Evolutionary conservation across 1,284 basidiomycete genomes (phyloP), one percentile per base, ranked within the genome.

Genomic region (Moniliella sp.): DNA sequence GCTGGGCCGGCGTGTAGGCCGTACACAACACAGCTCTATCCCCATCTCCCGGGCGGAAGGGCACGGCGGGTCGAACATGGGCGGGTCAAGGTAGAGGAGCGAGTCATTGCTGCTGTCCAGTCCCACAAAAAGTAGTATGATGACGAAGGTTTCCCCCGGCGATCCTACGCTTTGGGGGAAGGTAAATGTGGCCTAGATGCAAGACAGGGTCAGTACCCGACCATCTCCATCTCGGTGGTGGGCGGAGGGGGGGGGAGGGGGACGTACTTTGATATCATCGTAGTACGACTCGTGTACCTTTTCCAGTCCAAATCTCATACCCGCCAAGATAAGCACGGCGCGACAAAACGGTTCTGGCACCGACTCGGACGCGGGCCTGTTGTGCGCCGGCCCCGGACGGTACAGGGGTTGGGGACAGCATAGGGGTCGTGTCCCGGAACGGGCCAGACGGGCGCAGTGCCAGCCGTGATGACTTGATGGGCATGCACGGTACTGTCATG

Each of bases 51-150:
- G 16, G 18, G 10, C 75, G 71, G 4, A 86, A 67, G 0, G 78
- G 74, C 7, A 97, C 66, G 0, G 81, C 69, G 0, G 80, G 72
- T 4, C 84, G 72, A 0, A 82, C 71, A 50, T 88, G 75, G 57
- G 88, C 0, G 88, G 88, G 61, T 97, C 88, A 30, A 94, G 76
- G 57, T 94, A 97, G 62, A 93, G 88, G 16, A 57, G 44, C 7
- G 21, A 23, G n/a, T n/a, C n/a, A n/a, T n/a, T n/a, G 8, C 8
- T 7, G 18, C 74, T 76, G n/a, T n/a, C n/a, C 0, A 75, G 71
- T 9, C 83, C 88, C 31, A 94, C 78, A 60, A n/a, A n/a, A 97
- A 97, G 64, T 94, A 97, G 61, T 93, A 94, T 0, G 83, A 93
- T 0, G 82, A 88, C 14, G 78, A 78, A 0, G 88, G 88, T 16